Conservation (phyloP, 345 rosid genomes). For the Nasturtium officinale region DNA sequence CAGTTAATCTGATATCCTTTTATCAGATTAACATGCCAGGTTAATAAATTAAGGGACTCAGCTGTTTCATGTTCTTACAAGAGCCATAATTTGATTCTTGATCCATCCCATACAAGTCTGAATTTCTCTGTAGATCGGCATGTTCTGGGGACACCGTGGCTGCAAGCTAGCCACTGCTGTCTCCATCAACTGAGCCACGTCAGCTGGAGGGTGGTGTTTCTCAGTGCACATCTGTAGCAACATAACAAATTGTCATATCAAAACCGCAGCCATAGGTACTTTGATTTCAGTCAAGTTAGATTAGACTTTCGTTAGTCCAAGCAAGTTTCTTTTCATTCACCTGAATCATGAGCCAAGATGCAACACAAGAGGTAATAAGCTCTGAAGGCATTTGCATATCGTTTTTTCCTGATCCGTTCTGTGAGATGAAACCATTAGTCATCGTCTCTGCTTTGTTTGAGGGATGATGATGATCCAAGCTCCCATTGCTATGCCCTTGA, state of each 20-base stretch:
- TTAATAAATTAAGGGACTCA: not conserved
- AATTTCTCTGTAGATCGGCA: slow-evolving; percentile 77
- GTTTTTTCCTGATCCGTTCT: slow-evolving; percentile 41
- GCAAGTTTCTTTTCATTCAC: slow-evolving; percentile 42
- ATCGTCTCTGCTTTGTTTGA: slow-evolving; percentile 43
- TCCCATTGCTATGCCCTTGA: slow-evolving; percentile 37
- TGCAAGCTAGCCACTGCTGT: slow-evolving; percentile 74
- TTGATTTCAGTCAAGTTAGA: no score
- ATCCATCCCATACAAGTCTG: slow-evolving; percentile 90
- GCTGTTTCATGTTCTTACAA: slow-evolving; percentile 54
- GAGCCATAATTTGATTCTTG: slow-evolving; percentile 83
- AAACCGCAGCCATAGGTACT: no score
- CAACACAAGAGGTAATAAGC: slow-evolving; percentile 80
- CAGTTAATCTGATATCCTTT: not conserved
- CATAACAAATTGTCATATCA: not conserved
- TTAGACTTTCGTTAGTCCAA: not conserved
- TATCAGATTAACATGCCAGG: not conserved
- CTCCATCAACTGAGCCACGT: slow-evolving; percentile 89
- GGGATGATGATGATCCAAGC: slow-evolving; percentile 29
- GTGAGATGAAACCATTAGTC: slow-evolving; percentile 35
- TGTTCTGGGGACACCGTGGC: slow-evolving; percentile 79
- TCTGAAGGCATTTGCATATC: slow-evolving; percentile 61
- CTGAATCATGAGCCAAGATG: slow-evolving; percentile 85
- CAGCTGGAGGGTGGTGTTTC: slow-evolving; percentile 76
- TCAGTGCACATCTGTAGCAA: slow-evolving; percentile 72